Evolutionary conservation across 2,329 filamentous ascomycete genomes (phyloP), one percentile per base, ranked within the genome.

Genomic region (Cladosporium phlei): DNA sequence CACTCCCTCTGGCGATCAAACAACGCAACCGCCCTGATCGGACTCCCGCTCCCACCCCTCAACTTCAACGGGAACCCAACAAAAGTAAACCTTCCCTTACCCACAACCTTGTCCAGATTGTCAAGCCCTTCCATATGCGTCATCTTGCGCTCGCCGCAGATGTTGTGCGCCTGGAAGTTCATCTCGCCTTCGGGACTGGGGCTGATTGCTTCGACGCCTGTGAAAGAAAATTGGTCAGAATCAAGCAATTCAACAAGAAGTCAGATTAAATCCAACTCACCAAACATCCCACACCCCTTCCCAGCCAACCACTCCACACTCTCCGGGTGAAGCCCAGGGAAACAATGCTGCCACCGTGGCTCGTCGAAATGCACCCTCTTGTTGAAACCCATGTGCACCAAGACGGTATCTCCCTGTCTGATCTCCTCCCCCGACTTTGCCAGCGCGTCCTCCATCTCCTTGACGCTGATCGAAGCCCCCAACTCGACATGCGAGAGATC

Each of bases 91-190:
- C 57, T 48, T 2, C 55, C 54, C 24, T 52, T 53, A 3, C 53
- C 56, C 17, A 59, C 51, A 16, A 59, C 53, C 27, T 50, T 25
- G n/a, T 59, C 55, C 12, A 59, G 38, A 39, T 57, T 52, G 14
- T 58, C 57, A 27, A 59, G 32, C 2, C 57, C 57, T 35, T 59
- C 57, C 16, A 59, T 59, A 45, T 59, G 56, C 22, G 57, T 59
- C 17, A 57, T 59, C 12, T 50, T 48, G 12, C 56, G 35, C 52
- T 59, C 55, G 20, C 55, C 56, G 40, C 57, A 59, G 8, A 55
- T 54, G 46, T 59, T 59, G 12, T 59, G 57, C 10, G 57, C 56
- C 20, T 57, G 52, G 39, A 58, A 59, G 40, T 59, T 59, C 11
- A 49, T 29, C 49, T 59, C 56, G 12, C 57, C 56, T 30, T 58